Conservation (phyloP, 192 early-diverging fungal species). For the Backusella sp. region DNA sequence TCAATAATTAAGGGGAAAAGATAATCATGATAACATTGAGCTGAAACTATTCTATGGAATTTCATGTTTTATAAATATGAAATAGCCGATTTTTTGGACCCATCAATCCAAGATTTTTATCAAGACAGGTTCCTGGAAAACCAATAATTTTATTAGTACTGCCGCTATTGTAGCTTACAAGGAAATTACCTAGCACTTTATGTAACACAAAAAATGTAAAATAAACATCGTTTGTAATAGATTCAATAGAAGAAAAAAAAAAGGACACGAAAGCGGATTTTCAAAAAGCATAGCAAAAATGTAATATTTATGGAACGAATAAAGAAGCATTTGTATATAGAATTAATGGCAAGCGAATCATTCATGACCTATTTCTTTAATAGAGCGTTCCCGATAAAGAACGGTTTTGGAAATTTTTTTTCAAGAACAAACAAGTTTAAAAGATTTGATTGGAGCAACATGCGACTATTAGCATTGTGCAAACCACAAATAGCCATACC, state of each 20-base stretch:
- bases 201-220: neutral
- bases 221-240: neutral
- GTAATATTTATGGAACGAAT: conserved; percentile 7
- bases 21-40: neutral
- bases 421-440: conserved; percentile 1
- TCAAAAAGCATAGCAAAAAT: neutral
- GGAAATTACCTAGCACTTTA: neutral
- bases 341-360: conserved; percentile 1
- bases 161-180: neutral
- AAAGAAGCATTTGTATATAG: conserved; percentile 6
- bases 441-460: conserved; percentile 1
- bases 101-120: neutral
- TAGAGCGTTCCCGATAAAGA: conserved; percentile 8
- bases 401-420: conserved; percentile 8
- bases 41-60: neutral
- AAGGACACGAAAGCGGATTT: neutral
- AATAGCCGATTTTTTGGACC: neutral
- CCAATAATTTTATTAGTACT: neutral
- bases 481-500: conserved; percentile 6
- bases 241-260: conserved; percentile 1
- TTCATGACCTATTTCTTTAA: conserved; percentile 7
- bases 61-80: neutral
- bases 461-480: conserved; percentile 4
- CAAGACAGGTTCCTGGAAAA: neutral
- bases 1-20: neutral